Base-by-base conservation (phyloP, 2,329 filamentous ascomycete genomes). In the Alternaria gansuensis region DNA sequence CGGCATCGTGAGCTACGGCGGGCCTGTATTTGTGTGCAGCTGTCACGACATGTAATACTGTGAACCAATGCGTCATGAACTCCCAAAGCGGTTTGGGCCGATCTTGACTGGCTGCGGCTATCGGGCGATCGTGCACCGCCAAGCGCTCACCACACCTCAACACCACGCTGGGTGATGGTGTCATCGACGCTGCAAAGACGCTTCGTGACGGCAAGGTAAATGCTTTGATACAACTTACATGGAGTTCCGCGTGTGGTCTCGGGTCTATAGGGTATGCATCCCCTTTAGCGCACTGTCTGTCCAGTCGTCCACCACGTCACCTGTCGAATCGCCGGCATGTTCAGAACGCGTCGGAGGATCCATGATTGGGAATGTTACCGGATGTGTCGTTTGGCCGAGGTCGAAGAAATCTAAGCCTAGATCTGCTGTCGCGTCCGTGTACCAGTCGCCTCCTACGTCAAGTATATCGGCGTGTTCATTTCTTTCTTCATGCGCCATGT, bases 31-130 rank as follows among this genome's bases (percentile, higher is more conserved):
- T 70, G 54, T 62, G 59, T 57, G 43, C 43, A 54, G 51, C 55
- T 54, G 40, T 51, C 57, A 63, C 54, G 61, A 57, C 50, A 44
- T 51, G 43, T 57, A n/a, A n/a, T n/a, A 51, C 59, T 37, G 45
- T 48, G 52, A 69, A 67, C 37, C 59, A 67, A 63, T 74, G 72
- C 73, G 73, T 75, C 72, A 75, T 74, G 67, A 71, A 61, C 52
- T 50, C 64, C 65, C 50, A 68, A 73, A 56, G 60, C 44, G 64
- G 70, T 63, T 72, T 70, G 60, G 59, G 39, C 57, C 49, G 58
- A 58, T 55, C 57, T 60, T 23, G 56, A 50, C 36, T 41, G 29
- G 28, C 45, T 37, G 34, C 51, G 51, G 51, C 31, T 54, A 56
- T 53, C 58, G 58, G 54, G 54, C 50, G 57, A 55, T 59, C 56